Evolutionary conservation across 352 stramenopile genomes (phyloP).

Genomic region (Saprolegnia diclina): DNA sequence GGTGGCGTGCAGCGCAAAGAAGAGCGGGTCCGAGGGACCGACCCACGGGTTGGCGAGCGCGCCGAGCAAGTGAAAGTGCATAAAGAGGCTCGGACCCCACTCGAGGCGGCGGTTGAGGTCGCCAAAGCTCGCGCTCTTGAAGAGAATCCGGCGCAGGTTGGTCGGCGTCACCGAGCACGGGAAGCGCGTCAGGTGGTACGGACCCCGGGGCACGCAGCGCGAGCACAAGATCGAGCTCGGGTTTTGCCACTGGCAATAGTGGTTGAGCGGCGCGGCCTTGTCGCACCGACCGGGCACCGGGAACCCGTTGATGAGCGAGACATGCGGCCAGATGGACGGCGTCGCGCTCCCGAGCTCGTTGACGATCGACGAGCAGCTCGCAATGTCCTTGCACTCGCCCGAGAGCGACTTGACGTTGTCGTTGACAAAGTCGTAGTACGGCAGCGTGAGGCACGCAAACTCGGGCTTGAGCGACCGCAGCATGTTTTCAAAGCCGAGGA

Average conservation of each 20-base stretch:
- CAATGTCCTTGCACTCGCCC: conserved; percentile 3
- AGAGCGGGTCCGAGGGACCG: conserved; percentile 46
- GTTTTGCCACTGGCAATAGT: not conserved
- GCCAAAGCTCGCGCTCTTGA: not conserved
- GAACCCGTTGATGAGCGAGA: conserved; percentile 11
- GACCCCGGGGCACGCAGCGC: not conserved
- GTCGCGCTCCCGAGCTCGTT: conserved; percentile 6
- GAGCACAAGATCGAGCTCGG: conserved; percentile 6
- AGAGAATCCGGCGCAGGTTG: not conserved
- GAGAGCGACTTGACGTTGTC: conserved; percentile 19
- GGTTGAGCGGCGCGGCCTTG: conserved; percentile 6
- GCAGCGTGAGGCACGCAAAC: conserved; percentile 54
- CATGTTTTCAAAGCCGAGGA: conserved; percentile 72
- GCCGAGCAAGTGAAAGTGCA: conserved; percentile 8
- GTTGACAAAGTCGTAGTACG: conserved; percentile 46
- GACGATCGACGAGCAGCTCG: conserved; percentile 4
- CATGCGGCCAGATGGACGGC: not conserved
- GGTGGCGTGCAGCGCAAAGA: conserved; percentile 38
- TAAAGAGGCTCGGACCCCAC: conserved; percentile 14
- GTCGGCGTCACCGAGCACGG: not conserved
- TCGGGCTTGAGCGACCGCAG: conserved; percentile 37
- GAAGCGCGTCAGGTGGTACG: not conserved
- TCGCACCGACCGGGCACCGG: conserved; percentile 5
- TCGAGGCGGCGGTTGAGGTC: not conserved
- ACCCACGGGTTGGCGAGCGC: conserved; percentile 7